Base-by-base conservation (phyloP, 2,329 filamentous ascomycete species). In the Stagonosporopsis cucurbitacearum region DNA sequence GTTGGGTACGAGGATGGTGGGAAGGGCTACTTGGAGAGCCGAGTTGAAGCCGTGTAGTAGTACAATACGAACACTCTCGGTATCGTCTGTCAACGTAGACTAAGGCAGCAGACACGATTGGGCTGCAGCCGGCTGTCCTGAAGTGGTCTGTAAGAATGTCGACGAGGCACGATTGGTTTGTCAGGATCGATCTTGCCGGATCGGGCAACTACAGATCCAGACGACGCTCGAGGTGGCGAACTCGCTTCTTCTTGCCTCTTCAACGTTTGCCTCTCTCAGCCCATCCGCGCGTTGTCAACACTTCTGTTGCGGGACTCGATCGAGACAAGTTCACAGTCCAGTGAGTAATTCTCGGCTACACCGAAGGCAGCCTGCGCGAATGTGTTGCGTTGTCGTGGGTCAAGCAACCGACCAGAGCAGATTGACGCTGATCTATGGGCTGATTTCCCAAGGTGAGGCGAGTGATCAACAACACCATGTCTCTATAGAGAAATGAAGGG, bases 401-500 rank as follows among this genome's bases (percentile, higher is more conserved):
- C 53, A 26, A 37, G 50, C 17, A 56, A 33, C 30, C 53, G 53
- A 43, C 42, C 47, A 36, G 20, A 56, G 45, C 46, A 46, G 22
- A 28, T 58, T 33, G 45, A 57, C 50, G 65, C 60, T 61, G 66
- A 68, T 68, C 64, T 60, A 50, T 69, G 64, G 66, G 58, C 63
- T 65, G 66, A 69, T 58, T 51, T 51, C 46, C 20, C 47, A 47
- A 37, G 53, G 43, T 60, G 60, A 65, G 62, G 65, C 66, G 62
- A 65, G 28, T 13, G 64, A 66, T 66, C 64, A 57, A 49, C 63
- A 48, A 48, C 26, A 41, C 42, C 54, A 54, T 56, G 47, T 19
- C 53, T 51, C 30, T 12, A 56, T 47, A 11, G n/a, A 51, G 53
- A 56, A 36, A 56, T 56, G 53, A 46, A 51, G 47, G 46, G 53